Evolutionary conservation across 495 filamentous ascomycete genomes (phyloP).

Genomic region (Penicillium coprophilum): DNA sequence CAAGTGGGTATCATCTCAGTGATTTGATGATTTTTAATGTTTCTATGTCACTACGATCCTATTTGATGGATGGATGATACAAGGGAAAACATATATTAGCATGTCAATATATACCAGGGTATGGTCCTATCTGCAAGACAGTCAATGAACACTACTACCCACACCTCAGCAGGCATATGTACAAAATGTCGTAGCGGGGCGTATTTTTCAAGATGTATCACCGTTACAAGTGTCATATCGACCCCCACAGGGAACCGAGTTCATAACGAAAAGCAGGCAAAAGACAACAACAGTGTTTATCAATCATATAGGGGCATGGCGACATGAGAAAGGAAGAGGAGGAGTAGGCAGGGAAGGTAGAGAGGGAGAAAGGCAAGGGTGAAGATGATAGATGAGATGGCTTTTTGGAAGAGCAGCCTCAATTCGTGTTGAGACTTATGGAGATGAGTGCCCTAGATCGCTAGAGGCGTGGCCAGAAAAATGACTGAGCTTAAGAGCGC

Average conservation of each 20-base stretch:
- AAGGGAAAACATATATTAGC: not conserved
- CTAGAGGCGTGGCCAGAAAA: not conserved
- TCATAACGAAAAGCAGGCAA: constrained; percentile 15
- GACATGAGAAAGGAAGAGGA: constrained; percentile 26
- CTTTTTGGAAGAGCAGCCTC: not conserved
- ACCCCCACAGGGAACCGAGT: constrained; percentile 14
- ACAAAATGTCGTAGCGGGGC: constrained; percentile 22
- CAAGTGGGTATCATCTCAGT: not conserved
- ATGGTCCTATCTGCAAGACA: constrained; percentile 10
- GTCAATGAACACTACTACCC: constrained; percentile 14
- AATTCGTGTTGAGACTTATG: not conserved
- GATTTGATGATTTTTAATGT: not conserved
- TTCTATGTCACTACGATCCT: not conserved
- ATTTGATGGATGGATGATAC: not conserved
- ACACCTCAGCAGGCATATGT: constrained; percentile 20
- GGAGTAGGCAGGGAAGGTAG: constrained; percentile 17
- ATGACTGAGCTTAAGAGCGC: constrained; percentile 27
- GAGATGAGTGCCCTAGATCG: not conserved
- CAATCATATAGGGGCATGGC: constrained; percentile 33
- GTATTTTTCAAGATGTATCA: constrained; percentile 9
- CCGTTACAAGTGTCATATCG: constrained; percentile 20
- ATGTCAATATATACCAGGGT: constrained; percentile 18
- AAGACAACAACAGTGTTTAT: constrained; percentile 21
- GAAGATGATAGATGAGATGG: not conserved
- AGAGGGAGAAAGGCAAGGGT: not conserved